Evolutionary conservation across 2,329 filamentous ascomycete species (phyloP).

Genomic region (Emmonsia crescens): DNA sequence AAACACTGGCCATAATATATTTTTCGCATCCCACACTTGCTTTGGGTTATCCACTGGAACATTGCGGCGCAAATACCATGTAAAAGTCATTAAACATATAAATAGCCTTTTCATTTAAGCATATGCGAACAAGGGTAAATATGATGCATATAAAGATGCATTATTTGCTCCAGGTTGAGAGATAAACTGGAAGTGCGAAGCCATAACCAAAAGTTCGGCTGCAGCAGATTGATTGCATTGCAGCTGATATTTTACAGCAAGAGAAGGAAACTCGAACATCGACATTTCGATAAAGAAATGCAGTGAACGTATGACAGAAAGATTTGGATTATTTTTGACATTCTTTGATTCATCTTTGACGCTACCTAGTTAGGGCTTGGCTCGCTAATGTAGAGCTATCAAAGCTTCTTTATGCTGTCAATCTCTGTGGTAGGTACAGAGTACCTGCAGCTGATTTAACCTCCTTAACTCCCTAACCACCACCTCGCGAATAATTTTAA

Average conservation of each 20-base stretch:
- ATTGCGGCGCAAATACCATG: not conserved
- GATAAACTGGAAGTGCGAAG: not conserved
- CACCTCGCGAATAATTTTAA: not conserved
- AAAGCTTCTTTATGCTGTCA: no score
- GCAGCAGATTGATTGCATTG: not conserved
- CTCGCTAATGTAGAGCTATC: no score
- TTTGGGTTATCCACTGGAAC: not conserved
- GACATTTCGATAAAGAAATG: not conserved
- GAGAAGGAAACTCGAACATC: not conserved
- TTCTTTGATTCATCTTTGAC: no score
- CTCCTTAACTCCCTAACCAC: no score
- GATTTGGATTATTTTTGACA: no score
- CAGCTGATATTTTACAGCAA: not conserved
- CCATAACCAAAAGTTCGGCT: not conserved
- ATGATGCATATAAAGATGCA: not conserved
- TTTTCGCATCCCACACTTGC: not conserved
- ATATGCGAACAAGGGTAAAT: not conserved
- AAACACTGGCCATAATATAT: not conserved
- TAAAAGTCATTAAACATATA: not conserved
- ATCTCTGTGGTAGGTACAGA: no score
- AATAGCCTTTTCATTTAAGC: not conserved
- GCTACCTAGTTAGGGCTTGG: no score
- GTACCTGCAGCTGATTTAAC: no score
- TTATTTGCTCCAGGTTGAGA: not conserved
- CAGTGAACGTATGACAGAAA: not conserved